Base-by-base conservation (phyloP, 768 basidiomycete genomes). In the Pholiota microspora region DNA sequence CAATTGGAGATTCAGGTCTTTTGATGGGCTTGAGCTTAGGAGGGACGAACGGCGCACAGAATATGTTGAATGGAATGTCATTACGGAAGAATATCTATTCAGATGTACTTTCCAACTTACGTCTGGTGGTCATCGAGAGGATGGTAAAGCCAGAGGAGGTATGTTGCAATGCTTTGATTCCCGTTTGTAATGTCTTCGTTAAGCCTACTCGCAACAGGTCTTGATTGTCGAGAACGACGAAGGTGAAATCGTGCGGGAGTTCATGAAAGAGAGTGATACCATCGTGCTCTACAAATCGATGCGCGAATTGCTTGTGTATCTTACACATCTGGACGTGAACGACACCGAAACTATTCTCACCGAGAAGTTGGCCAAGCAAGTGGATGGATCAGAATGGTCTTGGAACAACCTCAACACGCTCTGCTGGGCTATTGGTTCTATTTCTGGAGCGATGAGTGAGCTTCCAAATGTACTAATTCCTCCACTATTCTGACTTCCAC, bases 101-200 rank as follows among this genome's bases (percentile, higher is more conserved):
- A 57, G 95, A 98, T 61, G 94, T 99, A 9, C 76, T 99, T 50
- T 94, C 90, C 27, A 97, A 99, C 69, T 69, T 99, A 62, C 83
- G 97, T 40, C 72, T 98, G 56, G 96, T 98, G 42, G 94, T 99
- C 65, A 96, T 98, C 62, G 96, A 98, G 73, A 83, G 92, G 64
- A 99, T 99, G 97, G 97, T 98, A 60, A 99, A 98, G 69, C 97
- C 97, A 4, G 97, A 99, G 71, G 97, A 99, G 83, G 96, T 94
- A 56, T 35, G 80, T 69, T n/a, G 13, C 7, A 44, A 15, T 44
- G 21, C 50, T 60, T 40, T 12, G 34, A 38, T 56, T n/a, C n/a
- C 35, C 34, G 7, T 35, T 15, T 45, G 28, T 34, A 15, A 21
- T 18, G 18, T 10, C 34, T 49, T 32, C 54, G 21, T 29, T 36